These are phyloP conservation scores for Cladophialophora yegresii DNA, from an alignment of 2,329 filamentous ascomycete species.

Conservation along the genomic window DNA sequence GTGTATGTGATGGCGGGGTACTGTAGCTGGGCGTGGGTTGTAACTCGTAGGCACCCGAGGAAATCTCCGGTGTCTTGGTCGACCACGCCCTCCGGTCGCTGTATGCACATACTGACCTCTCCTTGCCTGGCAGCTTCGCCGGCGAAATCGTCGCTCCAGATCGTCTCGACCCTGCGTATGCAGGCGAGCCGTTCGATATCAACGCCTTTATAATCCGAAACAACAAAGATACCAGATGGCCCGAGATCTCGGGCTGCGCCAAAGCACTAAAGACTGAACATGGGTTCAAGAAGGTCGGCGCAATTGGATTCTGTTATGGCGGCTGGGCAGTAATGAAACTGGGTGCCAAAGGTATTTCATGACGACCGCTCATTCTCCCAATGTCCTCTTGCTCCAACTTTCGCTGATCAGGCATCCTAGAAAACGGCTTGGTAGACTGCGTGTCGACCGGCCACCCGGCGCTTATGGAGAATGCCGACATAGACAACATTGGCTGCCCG, in stretches of 20 bases:
- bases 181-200: constrained; percentile 43
- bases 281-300: constrained; percentile 47
- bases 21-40: neutral
- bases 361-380: no score
- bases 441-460: constrained; percentile 52
- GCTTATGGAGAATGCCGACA: constrained; percentile 49
- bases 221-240: constrained; percentile 38
- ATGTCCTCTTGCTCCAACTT: neutral
- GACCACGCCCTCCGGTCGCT: neutral
- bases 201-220: constrained; percentile 30
- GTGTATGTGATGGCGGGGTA: no score
- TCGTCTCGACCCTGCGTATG: constrained; percentile 38
- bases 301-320: constrained; percentile 42
- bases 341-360: constrained; percentile 39
- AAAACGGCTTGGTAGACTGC: constrained; percentile 49
- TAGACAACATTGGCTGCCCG: constrained; percentile 51
- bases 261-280: constrained; percentile 42
- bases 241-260: constrained; percentile 45
- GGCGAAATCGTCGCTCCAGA: constrained; percentile 43
- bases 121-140: constrained; percentile 36
- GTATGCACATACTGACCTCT: neutral
- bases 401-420: constrained; percentile 21
- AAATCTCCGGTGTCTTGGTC: neutral
- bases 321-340: constrained; percentile 52
- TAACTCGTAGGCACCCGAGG: neutral